Percentiles rank a stretch among this genome's conserved stretches.
Evolutionary conservation across 805 yeast genomes (phyloP).

Genomic region (Teunomyces barrocoloradensis): DNA sequence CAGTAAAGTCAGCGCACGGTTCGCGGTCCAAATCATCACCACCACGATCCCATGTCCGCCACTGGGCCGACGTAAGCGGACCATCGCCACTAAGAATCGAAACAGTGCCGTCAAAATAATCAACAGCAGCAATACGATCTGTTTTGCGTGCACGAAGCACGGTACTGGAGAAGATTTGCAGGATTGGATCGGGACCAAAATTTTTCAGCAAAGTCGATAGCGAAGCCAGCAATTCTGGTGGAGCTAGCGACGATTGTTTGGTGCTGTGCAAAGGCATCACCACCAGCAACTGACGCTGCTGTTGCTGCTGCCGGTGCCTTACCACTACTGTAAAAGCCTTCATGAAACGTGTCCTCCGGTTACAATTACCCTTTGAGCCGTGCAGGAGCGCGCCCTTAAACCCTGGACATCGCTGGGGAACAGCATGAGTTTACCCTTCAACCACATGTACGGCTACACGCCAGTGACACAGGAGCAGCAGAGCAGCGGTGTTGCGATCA

Average conservation of each 20-base stretch:
- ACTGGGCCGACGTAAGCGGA: conserved; percentile 10
- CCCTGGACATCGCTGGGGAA: too few relatives aligned
- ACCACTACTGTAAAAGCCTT: conserved; percentile 19
- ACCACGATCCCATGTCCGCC: conserved; percentile 13
- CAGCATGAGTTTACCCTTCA: conserved; percentile 6
- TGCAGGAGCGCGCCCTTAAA: neutral
- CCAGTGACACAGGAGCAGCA: neutral
- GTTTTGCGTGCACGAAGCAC: conserved; percentile 19
- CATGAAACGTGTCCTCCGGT: neutral
- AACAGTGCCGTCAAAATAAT: neutral
- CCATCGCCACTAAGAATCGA: conserved; percentile 12
- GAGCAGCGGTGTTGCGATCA: neutral
- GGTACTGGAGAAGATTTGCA: conserved; percentile 15
- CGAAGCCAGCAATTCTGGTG: conserved; percentile 11
- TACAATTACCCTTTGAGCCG: neutral
- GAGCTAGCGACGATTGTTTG: too few relatives aligned
- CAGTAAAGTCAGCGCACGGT: conserved; percentile 8
- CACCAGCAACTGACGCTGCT: neutral
- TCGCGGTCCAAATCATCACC: neutral
- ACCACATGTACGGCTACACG: conserved; percentile 5
- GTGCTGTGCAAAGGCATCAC: neutral
- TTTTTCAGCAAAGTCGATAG: conserved; percentile 12
- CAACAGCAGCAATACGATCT: conserved; percentile 16
- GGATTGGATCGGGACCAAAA: conserved; percentile 8
- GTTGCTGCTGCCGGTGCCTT: neutral